Evolutionary conservation across 495 filamentous ascomycete species (phyloP).

Genomic region (Lepraria neglecta): DNA sequence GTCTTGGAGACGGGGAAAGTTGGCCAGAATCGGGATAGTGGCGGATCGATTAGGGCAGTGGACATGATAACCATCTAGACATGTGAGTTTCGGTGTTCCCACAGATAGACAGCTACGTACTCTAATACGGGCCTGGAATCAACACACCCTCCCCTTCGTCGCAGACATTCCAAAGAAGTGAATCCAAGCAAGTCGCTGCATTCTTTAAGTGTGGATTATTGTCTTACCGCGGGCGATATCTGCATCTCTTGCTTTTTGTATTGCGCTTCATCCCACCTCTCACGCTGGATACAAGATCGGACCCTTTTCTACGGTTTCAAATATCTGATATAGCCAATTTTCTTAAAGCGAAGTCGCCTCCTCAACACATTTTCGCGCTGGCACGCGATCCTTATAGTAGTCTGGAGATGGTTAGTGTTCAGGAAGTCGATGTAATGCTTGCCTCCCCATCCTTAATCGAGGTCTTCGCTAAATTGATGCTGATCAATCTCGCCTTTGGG

Average conservation of each 20-base stretch:
- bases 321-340: slow-evolving; percentile 1
- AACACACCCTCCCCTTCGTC: slow-evolving; percentile 42
- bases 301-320: slow-evolving; percentile 8
- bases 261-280: not conserved
- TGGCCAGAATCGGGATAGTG: no score
- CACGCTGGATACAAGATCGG: not conserved
- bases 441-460: no score
- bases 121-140: slow-evolving; percentile 37
- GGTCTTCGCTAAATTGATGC: no score
- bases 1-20: no score
- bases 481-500: no score
- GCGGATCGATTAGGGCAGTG: no score
- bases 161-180: slow-evolving; percentile 39
- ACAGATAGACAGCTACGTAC: not conserved
- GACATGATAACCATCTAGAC: no score
- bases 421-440: no score
- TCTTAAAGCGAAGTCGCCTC: not conserved
- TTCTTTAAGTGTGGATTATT: no score
- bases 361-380: not conserved
- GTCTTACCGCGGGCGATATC: slow-evolving; percentile 2
- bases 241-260: not conserved
- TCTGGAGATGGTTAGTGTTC: no score
- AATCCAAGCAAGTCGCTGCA: slow-evolving; percentile 26
- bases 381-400: not conserved
- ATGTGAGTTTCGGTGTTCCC: no score